phyloP scores from a whole-genome alignment of 139 green algal genomes.

The Chlorella vulgaris region DNA sequence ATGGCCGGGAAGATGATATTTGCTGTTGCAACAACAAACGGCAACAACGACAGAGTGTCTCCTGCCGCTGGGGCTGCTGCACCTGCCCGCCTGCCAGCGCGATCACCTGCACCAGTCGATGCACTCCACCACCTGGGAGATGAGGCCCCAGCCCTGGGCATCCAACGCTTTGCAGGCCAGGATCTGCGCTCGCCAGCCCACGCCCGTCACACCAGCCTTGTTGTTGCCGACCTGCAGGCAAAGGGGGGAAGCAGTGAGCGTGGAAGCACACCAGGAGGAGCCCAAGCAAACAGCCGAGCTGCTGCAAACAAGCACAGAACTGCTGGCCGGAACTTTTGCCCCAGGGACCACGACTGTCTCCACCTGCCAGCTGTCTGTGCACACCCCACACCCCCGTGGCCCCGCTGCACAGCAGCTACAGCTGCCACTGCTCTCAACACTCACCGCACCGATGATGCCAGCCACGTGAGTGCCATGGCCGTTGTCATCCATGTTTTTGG shows the following conservation, averaged over 20 bases:
- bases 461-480: conserved; percentile 28
- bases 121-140: conserved; percentile 13
- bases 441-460: conserved; percentile 29
- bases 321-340: too few relatives aligned
- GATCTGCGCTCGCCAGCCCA: conserved; percentile 9
- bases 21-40: too few relatives aligned
- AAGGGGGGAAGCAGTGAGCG: neutral
- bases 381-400: neutral
- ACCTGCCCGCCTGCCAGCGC: too few relatives aligned
- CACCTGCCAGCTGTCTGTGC: neutral
- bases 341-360: too few relatives aligned
- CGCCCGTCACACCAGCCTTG: conserved; percentile 20
- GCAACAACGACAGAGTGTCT: too few relatives aligned
- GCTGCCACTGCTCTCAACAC: neutral
- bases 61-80: too few relatives aligned
- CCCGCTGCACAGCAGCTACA: neutral
- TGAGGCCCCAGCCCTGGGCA: conserved; percentile 21
- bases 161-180: conserved; percentile 42
- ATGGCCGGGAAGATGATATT: too few relatives aligned
- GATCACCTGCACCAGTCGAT: conserved; percentile 18
- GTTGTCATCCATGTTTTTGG: conserved; percentile 10
- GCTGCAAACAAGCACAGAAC: neutral
- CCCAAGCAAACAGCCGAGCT: neutral
- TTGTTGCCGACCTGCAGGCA: conserved; percentile 34
- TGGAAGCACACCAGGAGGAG: neutral